These are phyloP conservation scores for Verticillium nonalfalfae DNA, from an alignment of 2,329 filamentous ascomycete genomes.

Conservation along the genomic window DNA sequence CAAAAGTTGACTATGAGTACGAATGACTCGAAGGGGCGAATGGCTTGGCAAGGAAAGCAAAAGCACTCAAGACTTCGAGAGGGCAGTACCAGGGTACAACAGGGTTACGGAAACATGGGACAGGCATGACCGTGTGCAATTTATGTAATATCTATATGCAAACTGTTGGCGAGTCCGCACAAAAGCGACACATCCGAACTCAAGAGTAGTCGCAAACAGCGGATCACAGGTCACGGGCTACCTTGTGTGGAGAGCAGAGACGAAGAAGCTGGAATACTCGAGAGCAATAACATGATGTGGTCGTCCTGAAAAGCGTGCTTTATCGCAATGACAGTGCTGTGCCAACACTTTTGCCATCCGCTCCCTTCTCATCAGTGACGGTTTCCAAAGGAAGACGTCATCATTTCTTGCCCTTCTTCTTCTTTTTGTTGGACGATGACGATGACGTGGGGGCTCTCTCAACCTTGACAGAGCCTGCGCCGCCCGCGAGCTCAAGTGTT, in stretches of 20 bases:
- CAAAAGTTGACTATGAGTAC: not conserved
- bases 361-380: not conserved
- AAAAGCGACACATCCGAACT: not conserved
- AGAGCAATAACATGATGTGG: not conserved
- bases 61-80: not conserved
- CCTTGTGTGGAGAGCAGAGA: not conserved
- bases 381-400: not conserved
- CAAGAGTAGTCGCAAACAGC: not conserved
- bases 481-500: constrained; percentile 57
- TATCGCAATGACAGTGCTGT: too few relatives aligned
- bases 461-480: constrained; percentile 56
- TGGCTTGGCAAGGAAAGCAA: not conserved
- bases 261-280: not conserved
- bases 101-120: not conserved
- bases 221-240: not conserved
- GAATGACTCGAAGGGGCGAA: not conserved
- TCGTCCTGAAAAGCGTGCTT: too few relatives aligned
- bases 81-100: not conserved
- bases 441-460: constrained; percentile 44
- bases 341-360: too few relatives aligned
- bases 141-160: not conserved
- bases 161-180: not conserved
- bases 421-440: constrained; percentile 37
- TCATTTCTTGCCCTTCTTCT: constrained; percentile 50
- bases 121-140: not conserved